Evolutionary conservation across 352 stramenopile genomes (phyloP).

Genomic region (Globisporangium splendens): DNA sequence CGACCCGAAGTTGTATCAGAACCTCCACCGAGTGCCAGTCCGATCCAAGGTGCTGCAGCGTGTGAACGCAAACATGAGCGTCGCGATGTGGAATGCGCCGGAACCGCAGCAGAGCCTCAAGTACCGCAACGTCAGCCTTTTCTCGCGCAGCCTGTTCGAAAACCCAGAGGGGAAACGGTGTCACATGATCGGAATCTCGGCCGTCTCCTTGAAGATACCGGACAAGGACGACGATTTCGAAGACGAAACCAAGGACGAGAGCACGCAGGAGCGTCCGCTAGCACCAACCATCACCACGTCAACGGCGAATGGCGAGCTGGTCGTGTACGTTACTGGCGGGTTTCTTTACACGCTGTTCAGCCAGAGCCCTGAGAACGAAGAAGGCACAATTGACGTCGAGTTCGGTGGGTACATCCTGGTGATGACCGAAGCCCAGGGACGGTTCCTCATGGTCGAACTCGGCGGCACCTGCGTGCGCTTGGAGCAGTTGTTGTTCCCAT

Average conservation of each 20-base stretch:
- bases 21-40: conserved; percentile 5
- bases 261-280: not conserved
- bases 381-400: not conserved
- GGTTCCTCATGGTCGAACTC: conserved; percentile 11
- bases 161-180: conserved; percentile 3
- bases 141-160: conserved; percentile 1
- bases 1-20: conserved; percentile 1
- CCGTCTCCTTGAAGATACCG: not conserved
- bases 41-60: conserved; percentile 5
- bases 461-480: conserved; percentile 2
- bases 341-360: conserved; percentile 1
- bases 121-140: conserved; percentile 5
- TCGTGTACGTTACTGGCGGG: conserved; percentile 5
- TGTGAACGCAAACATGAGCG: conserved; percentile 6
- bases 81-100: conserved; percentile 7
- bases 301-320: not conserved
- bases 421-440: conserved; percentile 6
- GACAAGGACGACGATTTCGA: not conserved
- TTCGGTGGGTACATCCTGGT: conserved; percentile 5
- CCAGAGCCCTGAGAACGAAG: not conserved
- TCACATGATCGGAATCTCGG: not conserved
- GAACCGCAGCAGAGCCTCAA: conserved; percentile 3
- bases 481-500: conserved; percentile 8
- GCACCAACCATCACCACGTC: no score
- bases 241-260: not conserved